Evolutionary conservation across 2,329 filamentous ascomycete genomes (phyloP), one percentile per base, ranked within the genome.

Genomic region (Neopestalotiopsis rosae): DNA sequence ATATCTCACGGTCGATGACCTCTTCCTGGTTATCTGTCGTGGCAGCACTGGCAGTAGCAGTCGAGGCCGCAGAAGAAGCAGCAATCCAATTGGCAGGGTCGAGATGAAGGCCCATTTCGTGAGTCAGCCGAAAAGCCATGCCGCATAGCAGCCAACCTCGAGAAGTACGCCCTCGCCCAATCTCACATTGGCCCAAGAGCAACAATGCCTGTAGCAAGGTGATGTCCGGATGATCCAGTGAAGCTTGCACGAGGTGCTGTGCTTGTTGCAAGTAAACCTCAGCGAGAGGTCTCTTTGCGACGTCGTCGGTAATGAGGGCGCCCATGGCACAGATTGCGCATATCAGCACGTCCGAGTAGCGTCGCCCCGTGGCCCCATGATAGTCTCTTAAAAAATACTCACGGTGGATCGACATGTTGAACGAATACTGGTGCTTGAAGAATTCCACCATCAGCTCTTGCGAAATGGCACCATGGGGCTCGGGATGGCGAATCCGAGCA

Each of bases 21-120:
- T 81, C 76, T 58, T 76, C 72, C 10, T 38, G 1, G 10, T 38
- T 38, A 5, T 38, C 34, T 38, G 2, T 7, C 10, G 34, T 38
- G 34, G 34, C 34, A 38, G 34, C 34, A 38, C 34, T 38, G 34
- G 34, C 34, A 10, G 34, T 28, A 0, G 24, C 24, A 28, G 24
- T 28, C 24, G 24, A 28, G 24, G 24, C 24, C 24, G 24, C 24
- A 28, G 24, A 24, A 77, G 77, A 45, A 83, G 81, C 5, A 76
- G 76, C 7, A 79, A 77, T 77, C 85, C 84, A 86, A 71, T 86
- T 86, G 65, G 79, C 83, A 1, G 85, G 85, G 65, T 87, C 85
- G 0, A 87, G 79, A 71, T 87, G 85, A n/a, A 87, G 78, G 1
- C 85, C 85, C 85, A 87, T 87, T 71, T 85, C 84, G 65, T 86